Conservation (phyloP, 2,329 filamentous ascomycete genomes). For the Ceratocystis smalleyi region DNA sequence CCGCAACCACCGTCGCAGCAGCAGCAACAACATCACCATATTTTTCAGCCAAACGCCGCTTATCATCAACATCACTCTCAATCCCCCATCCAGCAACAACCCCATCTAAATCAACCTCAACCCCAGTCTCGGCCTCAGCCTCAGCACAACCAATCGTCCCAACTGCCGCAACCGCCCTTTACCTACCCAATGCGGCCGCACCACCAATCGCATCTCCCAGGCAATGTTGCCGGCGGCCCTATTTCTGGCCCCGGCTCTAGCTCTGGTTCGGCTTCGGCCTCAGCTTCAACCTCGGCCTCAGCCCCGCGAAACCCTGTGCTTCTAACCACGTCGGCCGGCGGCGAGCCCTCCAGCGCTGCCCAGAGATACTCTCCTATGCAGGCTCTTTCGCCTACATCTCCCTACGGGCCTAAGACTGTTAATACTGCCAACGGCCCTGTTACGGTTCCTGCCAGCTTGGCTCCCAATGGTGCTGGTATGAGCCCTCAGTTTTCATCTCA, state of each 20-base stretch:
- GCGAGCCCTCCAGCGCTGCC: conserved; percentile 62
- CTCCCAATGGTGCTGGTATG: conserved; percentile 63
- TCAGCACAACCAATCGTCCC: conserved; percentile 19
- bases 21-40: background rate
- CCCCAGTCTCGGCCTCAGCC: conserved; percentile 26
- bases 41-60: background rate
- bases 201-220: conserved; percentile 56
- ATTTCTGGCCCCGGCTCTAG: conserved; percentile 18
- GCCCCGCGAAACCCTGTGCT: conserved; percentile 34
- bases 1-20: conserved; percentile 19
- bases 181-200: conserved; percentile 73
- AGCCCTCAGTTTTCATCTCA: conserved; percentile 40
- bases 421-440: conserved; percentile 49
- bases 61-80: conserved; percentile 7
- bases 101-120: conserved; percentile 3
- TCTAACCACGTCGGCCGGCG: conserved; percentile 25
- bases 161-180: conserved; percentile 45
- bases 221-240: conserved; percentile 26
- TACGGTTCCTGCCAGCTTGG: conserved; percentile 71
- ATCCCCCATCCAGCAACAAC: background rate
- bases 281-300: conserved; percentile 45
- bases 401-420: conserved; percentile 53
- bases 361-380: conserved; percentile 97
- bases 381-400: conserved; percentile 61
- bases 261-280: conserved; percentile 19